These are phyloP conservation scores for Blastocystis sp. DNA, from an alignment of 352 stramenopile species.

Conservation along the genomic window DNA sequence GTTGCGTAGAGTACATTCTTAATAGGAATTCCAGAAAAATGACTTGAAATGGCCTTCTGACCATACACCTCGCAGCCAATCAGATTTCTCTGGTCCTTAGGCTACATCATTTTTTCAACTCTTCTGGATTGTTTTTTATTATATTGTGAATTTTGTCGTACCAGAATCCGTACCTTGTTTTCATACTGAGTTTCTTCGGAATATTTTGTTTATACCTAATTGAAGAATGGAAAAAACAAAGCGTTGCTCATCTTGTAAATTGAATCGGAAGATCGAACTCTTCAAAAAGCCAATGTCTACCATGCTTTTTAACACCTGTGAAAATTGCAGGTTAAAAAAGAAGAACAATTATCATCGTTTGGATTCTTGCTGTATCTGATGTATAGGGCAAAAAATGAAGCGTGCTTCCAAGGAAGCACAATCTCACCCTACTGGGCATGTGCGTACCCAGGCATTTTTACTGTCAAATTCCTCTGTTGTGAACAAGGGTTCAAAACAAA, in stretches of 20 bases:
- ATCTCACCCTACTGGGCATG: neutral
- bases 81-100: constrained; percentile 22
- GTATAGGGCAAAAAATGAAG: constrained; percentile 2
- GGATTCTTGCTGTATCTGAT: neutral
- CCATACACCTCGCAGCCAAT: neutral
- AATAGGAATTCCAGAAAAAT: too few species aligned
- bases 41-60: too few species aligned
- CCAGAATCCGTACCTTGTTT: neutral
- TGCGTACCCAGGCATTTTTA: too few species aligned
- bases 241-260: constrained; percentile 41
- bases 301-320: constrained; percentile 48
- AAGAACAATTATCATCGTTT: constrained; percentile 48
- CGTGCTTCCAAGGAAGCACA: neutral
- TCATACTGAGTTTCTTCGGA: neutral
- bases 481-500: neutral
- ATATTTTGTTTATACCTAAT: neutral
- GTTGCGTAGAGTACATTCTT: too few species aligned
- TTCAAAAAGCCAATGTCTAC: constrained; percentile 31
- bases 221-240: constrained; percentile 36
- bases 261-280: constrained; percentile 24
- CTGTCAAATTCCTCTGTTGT: too few species aligned
- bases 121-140: neutral
- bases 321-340: constrained; percentile 46
- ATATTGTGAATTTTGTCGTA: neutral
- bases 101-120: neutral